These are phyloP conservation scores for Coniferiporia weirii DNA, from an alignment of 1,284 basidiomycete genomes.

Conservation along the genomic window DNA sequence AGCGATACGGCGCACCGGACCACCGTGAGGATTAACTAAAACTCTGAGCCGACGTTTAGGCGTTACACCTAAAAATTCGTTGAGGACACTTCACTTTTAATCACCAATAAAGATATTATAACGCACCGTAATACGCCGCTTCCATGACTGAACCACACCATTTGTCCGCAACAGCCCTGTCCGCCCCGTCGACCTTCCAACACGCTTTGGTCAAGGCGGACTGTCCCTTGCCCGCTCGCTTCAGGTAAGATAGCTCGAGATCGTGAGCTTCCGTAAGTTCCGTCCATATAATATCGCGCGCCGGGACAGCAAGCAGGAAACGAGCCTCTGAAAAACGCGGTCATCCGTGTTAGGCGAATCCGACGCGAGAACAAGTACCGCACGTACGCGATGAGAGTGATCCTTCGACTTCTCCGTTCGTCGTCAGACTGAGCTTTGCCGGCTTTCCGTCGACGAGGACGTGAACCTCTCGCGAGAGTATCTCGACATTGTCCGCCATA, in stretches of 20 bases:
- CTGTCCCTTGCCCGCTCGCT: conserved; percentile 32
- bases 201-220: conserved; percentile 40
- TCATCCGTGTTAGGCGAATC: background rate
- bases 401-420: conserved; percentile 2
- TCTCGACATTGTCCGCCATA: background rate
- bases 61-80: conserved; percentile 37
- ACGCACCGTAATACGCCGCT: conserved; percentile 56
- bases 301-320: background rate
- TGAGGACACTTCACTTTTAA: background rate
- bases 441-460: conserved; percentile 9
- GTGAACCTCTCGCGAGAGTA: background rate
- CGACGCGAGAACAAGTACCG: background rate
- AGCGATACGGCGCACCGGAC: conserved; percentile 42
- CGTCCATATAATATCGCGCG: conserved; percentile 45
- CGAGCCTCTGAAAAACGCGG: background rate
- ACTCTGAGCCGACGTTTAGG: conserved; percentile 55
- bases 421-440: background rate
- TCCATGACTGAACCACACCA: conserved; percentile 58
- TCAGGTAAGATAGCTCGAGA: conserved; percentile 45
- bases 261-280: conserved; percentile 30
- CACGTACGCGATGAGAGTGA: background rate
- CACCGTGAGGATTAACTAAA: conserved; percentile 87
- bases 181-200: conserved; percentile 31
- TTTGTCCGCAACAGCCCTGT: conserved; percentile 36
- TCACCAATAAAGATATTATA: background rate